Base-by-base conservation (phyloP, 495 filamentous ascomycete species). In the Talaromyces wortmannii region DNA sequence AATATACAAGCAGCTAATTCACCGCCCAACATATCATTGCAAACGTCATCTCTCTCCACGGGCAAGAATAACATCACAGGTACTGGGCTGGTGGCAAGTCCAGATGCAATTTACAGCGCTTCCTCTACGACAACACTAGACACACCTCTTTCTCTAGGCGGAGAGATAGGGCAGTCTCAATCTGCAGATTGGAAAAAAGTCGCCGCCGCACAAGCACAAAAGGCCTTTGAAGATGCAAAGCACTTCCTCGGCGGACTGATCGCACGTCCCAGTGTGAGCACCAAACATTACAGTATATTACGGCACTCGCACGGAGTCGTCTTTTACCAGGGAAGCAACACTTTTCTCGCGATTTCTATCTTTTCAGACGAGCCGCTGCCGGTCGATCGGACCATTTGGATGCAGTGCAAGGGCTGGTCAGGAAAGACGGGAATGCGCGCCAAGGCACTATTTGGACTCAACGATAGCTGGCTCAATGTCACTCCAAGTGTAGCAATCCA, bases 341-440 rank as follows among this genome's bases (percentile, higher is more conserved):
- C 85, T 4, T 82, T 81, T 18, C 67, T 89, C 4, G 71, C 78
- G 2, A 69, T 88, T 31, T 81, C 83, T 16, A 73, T 86, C 50
- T 86, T 89, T 67, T 70, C 78, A 8, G 76, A 84, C 59, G 61
- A 68, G 13, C 76, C 78, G 1, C 62, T 88, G 4, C 83, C 84
- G 1, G 33, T 65, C 1, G 75, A 82, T 43, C 81, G 84, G 40
- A 81, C 78, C 7, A 64, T 86, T 33, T 89, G 83, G 82, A 63
- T 88, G 33, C 85, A 88, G 64, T 77, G 74, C 59, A 82, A 82
- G 51, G 85, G 85, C 15, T 87, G 79, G 75, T 79, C 79, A 0
- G 85, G 85, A 7, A 85, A 86, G 57, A 80, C 81, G 15, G 85
- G 85, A 17, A 87, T 88, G 84, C 74, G 76, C 23, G 67, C 82